These are phyloP conservation scores for Gamsiella multidivaricata DNA, from an alignment of 192 early-diverging fungal species.

Conservation along the genomic window DNA sequence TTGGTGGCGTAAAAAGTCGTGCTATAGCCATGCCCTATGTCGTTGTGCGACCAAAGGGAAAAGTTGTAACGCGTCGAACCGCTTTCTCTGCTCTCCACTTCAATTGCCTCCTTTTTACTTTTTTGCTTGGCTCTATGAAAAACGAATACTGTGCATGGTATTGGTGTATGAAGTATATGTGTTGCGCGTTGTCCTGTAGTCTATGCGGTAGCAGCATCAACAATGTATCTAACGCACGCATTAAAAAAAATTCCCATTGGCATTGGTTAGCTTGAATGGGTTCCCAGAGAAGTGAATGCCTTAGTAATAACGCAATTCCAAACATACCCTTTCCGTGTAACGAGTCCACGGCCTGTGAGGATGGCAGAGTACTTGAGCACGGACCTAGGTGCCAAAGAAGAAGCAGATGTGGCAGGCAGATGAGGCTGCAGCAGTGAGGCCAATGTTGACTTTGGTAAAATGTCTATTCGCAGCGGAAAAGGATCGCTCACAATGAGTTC, in stretches of 20 bases:
- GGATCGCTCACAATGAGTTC: not conserved
- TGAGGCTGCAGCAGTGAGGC: slow-evolving; percentile 45
- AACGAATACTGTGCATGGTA: too few relatives aligned
- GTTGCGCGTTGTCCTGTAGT: too few relatives aligned
- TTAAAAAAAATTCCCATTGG: not conserved
- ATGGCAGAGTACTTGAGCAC: slow-evolving; percentile 63
- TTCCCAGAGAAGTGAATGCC: not conserved
- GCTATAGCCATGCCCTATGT: too few relatives aligned
- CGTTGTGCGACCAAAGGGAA: too few relatives aligned
- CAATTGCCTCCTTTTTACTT: too few relatives aligned
- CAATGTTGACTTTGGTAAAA: slow-evolving; percentile 54
- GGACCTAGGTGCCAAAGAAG: slow-evolving; percentile 52
- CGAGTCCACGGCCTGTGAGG: slow-evolving; percentile 54
- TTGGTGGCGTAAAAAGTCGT: too few relatives aligned
- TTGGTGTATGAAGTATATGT: too few relatives aligned
- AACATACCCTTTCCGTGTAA: slow-evolving; percentile 60
- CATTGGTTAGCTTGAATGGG: not conserved
- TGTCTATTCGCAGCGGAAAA: slow-evolving; percentile 34
- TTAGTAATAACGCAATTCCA: not conserved
- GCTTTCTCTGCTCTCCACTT: too few relatives aligned
- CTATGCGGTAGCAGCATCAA: slow-evolving; percentile 17
- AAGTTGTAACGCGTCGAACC: too few relatives aligned
- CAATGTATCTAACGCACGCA: slow-evolving; percentile 26
- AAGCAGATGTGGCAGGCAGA: slow-evolving; percentile 9
- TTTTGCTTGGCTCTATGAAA: too few relatives aligned